Base-by-base conservation (phyloP, 306 rosid species). In the Canavalia ensiformis region DNA sequence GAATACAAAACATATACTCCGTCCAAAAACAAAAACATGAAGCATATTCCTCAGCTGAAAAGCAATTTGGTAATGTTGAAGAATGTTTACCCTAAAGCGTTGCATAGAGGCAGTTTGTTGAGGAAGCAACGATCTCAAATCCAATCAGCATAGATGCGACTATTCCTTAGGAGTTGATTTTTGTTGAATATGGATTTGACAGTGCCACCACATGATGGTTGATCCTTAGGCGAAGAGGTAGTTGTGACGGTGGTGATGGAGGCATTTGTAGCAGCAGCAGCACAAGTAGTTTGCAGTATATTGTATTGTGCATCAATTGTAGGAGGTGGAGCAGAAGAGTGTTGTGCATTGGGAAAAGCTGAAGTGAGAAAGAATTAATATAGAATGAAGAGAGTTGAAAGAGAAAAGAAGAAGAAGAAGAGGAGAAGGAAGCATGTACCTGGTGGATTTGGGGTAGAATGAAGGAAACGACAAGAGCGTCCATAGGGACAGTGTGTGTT, bases 141-240 rank as follows among this genome's bases (percentile, higher is more conserved):
- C 94, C 92, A 91, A 70, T 91, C 92, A 28, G 73, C 92, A 84
- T 91, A 87, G 77, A 89, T 82, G 74, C 90, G 49, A 72, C 57
- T 84, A 58, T 84, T 78, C 74, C 31, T 87, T 70, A 58, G 74
- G 4, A 84, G 65, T 34, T 78, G 54, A 6, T 77, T 77, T 56
- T 75, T 45, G 54, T 67, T 82, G 65, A 85, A 75, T 8, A 30
- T 31, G 77, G 5, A 37, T 67, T 87, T 74, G 45, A 30, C 46
- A 41, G 65, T 46, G 39, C 25, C 41, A 41, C 59, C 52, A 44
- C 54, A 18, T 6, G 78, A 52, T 85, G 76, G 64, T 82, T 81
- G 62, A 39, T 72, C 54, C 42, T 72, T 44, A 11, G 29, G 65
- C 37, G 45, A 65, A 80, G 70, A 7, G 52, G 74, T 58, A 51